A percentile compares a stretch with the other conserved stretches of the same genome.
Conservation (phyloP, 116 monocot species). For the Trichopus zeylanicus region DNA sequence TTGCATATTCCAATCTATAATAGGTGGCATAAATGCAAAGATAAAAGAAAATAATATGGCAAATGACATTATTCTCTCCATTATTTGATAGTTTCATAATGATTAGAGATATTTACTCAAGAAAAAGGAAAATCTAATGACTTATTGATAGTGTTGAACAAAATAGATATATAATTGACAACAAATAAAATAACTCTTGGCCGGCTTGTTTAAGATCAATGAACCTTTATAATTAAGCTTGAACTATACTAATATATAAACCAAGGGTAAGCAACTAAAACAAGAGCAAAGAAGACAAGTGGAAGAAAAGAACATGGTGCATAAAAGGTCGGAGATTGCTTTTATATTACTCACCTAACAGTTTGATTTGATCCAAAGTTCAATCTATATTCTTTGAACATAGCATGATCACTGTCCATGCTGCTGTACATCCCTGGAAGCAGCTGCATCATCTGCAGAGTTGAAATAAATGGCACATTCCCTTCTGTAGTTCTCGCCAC, state of each 20-base stretch:
- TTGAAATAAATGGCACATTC: background rate
- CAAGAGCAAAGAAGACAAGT: background rate
- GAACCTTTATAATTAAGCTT: too few species aligned
- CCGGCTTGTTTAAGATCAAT: background rate
- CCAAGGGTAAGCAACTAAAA: too few species aligned
- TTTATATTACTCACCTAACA: conserved; percentile 8
- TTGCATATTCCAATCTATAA: too few species aligned
- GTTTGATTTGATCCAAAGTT: conserved; percentile 1
- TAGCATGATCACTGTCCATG: background rate
- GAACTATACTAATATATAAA: too few species aligned
- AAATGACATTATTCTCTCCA: too few species aligned
- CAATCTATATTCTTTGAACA: conserved; percentile 4
- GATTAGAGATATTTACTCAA: too few species aligned
- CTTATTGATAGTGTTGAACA: too few species aligned
- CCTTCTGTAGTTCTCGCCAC: background rate
- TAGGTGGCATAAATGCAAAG: too few species aligned
- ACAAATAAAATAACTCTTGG: background rate
- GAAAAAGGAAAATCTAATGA: background rate
- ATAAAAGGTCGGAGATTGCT: too few species aligned
- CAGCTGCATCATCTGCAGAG: conserved; percentile 3
- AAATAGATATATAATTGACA: too few species aligned
- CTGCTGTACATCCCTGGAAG: conserved; percentile 1
- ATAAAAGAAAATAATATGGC: too few species aligned
- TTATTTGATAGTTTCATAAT: too few species aligned
- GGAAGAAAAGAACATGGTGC: background rate